Evolutionary conservation across 2,329 filamentous ascomycete genomes (phyloP).

Genomic region (Sporothrix protearum): DNA sequence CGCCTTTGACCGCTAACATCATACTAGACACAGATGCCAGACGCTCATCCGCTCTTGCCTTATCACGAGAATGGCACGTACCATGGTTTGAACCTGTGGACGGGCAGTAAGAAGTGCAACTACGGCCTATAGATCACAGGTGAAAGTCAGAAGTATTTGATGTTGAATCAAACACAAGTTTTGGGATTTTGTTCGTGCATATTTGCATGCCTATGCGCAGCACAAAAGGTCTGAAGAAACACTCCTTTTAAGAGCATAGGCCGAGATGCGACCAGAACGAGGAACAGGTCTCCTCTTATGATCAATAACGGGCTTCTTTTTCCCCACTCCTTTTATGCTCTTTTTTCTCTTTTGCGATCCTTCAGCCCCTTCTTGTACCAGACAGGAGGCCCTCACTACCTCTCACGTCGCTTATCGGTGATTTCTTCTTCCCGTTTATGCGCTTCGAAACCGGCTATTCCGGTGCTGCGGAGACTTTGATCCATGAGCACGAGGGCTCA

Average conservation of each 20-base stretch:
- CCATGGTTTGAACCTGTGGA: not conserved
- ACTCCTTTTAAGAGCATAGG: not conserved
- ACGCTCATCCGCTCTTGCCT: not conserved
- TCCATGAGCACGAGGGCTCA: slow-evolving; percentile 3
- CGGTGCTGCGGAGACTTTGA: not conserved
- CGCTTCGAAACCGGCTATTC: slow-evolving; percentile 21
- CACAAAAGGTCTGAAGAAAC: not conserved
- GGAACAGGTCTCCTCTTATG: not conserved
- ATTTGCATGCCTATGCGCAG: not conserved
- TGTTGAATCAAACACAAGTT: too few relatives aligned
- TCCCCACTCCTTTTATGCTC: too few relatives aligned
- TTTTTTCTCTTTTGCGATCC: not conserved
- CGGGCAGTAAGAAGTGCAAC: not conserved
- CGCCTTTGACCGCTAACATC: not conserved
- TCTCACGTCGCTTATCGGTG: not conserved
- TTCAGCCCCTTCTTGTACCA: not conserved
- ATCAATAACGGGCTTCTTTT: not conserved
- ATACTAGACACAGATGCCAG: not conserved
- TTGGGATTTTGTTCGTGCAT: not conserved
- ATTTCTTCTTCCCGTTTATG: slow-evolving; percentile 12
- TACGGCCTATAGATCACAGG: not conserved
- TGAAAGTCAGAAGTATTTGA: not conserved
- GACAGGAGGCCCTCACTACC: not conserved
- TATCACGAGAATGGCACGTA: not conserved
- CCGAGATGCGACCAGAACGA: not conserved